Percentiles rank a stretch among this genome's conserved stretches.
Evolutionary conservation across 805 yeast species (phyloP).

Genomic region (Candida ovalis): DNA sequence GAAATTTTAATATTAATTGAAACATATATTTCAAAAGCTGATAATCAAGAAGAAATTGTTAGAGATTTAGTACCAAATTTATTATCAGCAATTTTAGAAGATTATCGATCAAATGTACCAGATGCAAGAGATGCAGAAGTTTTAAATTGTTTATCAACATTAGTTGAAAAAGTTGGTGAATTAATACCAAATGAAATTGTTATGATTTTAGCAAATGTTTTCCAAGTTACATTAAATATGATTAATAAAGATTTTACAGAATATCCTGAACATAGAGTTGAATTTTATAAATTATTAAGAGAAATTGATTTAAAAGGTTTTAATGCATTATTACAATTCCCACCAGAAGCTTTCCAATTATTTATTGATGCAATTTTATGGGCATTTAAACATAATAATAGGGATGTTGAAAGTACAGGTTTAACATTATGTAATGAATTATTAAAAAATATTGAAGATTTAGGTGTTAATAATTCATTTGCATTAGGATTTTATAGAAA

Average conservation of each 20-base stretch:
- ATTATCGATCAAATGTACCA: constrained; percentile 83
- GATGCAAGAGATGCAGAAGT: constrained; percentile 99
- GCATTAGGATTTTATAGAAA: constrained; percentile 84
- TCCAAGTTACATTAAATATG: constrained; percentile 93
- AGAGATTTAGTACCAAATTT: constrained; percentile 78
- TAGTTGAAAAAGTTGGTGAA: constrained; percentile 83
- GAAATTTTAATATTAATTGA: constrained; percentile 88
- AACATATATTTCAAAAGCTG: constrained; percentile 83
- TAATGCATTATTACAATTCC: constrained; percentile 79
- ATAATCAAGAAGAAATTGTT: constrained; percentile 78
- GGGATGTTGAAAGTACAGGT: constrained; percentile 95
- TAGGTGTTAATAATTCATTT: constrained; percentile 61
- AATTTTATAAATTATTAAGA: constrained; percentile 84
- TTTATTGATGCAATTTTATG: constrained; percentile 92
- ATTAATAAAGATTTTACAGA: constrained; percentile 93
- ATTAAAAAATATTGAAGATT: constrained; percentile 75
- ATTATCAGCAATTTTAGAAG: constrained; percentile 81
- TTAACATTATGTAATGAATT: constrained; percentile 79
- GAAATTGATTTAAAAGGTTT: constrained; percentile 85
- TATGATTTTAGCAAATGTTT: constrained; percentile 80
- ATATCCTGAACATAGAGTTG: constrained; percentile 97
- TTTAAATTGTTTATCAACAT: constrained; percentile 86
- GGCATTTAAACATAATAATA: constrained; percentile 97
- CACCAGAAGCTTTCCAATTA: constrained; percentile 87
- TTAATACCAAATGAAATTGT: constrained; percentile 88